Evolutionary conservation across 2,329 filamentous ascomycete species (phyloP), one percentile per base, ranked within the genome.

Genomic region (Colletotrichum noveboracense): DNA sequence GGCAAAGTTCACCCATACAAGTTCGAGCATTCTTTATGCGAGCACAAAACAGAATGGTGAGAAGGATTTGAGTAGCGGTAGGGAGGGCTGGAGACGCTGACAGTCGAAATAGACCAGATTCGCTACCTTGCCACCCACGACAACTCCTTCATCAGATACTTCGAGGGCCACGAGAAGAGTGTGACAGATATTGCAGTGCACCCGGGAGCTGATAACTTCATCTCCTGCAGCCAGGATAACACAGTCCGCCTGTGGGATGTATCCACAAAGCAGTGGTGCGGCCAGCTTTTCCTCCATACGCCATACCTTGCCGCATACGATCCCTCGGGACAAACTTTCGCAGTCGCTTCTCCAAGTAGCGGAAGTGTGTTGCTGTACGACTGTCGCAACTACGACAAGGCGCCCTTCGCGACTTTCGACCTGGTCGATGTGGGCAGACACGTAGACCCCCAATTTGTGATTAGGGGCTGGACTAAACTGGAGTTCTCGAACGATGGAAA

Each of bases 401-500:
- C 94, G 6, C 97, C 97, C 0, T 97, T 99, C 81, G 91, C 93
- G 13, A 94, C 91, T 10, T 97, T 98, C 80, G 96, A 98, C 81
- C 88, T 98, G 18, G 85, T 92, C 28, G 91, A 93, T 71, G 85
- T 88, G 66, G 87, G 87, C 61, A 82, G 86, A 81, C 75, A 85
- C 81, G 80, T 88, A 66, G 87, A 91, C 77, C 84, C 88, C 7
- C 90, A 93, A 64, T 92, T 94, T 67, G 85, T 90, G 2, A 87
- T 91, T 76, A 90, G 89, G 68, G 93, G 93, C 13, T 99, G 97
- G 97, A 97, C 95, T 2, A 96, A 94, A 79, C 89, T 99, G 56
- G 96, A 98, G 80, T 98, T 99, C 83, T 97, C 95, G 74, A 99
- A 99, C 80, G 97, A 99, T 81, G 97, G 97, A 21, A 98, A 98